Evolutionary conservation across 129 eudicot species (phyloP).

Genomic region (Flaveria brownii): DNA sequence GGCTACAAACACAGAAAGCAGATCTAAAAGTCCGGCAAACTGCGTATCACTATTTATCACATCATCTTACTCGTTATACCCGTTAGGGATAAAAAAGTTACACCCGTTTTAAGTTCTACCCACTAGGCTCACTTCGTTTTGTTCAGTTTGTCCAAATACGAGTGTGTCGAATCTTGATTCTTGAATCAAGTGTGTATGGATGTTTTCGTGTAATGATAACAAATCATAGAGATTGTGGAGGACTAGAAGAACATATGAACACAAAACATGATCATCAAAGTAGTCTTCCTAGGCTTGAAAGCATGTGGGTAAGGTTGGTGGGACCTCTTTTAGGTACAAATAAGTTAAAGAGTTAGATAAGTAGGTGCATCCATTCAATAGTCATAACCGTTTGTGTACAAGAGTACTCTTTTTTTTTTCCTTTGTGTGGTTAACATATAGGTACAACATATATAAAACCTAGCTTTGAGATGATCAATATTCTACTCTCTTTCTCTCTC

Average conservation of each 20-base stretch:
- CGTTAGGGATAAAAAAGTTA: no score
- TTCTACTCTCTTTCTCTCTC: background rate
- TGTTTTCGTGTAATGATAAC: background rate
- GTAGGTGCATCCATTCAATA: constrained; percentile 32
- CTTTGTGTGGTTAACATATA: background rate
- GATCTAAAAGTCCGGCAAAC: no score
- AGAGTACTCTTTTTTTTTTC: background rate
- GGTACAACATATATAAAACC: constrained; percentile 15
- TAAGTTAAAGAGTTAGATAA: constrained; percentile 33
- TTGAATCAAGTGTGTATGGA: background rate
- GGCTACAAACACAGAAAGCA: no score
- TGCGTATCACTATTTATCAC: no score
- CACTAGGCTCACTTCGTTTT: no score
- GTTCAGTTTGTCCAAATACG: no score
- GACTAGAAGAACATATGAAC: constrained; percentile 21
- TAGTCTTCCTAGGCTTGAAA: constrained; percentile 2
- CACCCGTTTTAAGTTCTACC: no score
- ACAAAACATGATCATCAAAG: constrained; percentile 15
- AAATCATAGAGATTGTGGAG: constrained; percentile 3
- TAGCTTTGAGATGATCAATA: constrained; percentile 6
- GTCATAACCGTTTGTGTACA: constrained; percentile 21
- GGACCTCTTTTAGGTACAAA: constrained; percentile 29
- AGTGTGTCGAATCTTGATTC: no score
- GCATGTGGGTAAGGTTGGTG: constrained; percentile 18
- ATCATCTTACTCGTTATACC: no score